These are phyloP conservation scores for Apiotrichum mycotoxinovorans DNA, from an alignment of 1,284 basidiomycete species.

Conservation along the genomic window DNA sequence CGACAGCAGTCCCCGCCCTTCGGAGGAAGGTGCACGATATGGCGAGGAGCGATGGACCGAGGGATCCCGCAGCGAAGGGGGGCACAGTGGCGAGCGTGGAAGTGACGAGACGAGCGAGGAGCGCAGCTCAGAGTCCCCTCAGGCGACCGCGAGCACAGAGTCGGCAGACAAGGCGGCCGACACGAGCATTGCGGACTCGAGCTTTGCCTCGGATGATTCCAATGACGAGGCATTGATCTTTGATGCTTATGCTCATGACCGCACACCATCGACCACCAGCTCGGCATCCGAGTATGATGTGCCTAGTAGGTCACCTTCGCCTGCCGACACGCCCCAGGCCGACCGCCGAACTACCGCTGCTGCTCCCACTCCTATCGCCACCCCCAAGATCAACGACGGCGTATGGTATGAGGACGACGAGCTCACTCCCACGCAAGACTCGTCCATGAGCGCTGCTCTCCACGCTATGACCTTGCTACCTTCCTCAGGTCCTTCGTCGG, in stretches of 20 bases:
- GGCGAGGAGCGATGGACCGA: neutral
- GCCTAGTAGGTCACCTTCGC: conserved; percentile 30
- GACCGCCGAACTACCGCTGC: conserved; percentile 24
- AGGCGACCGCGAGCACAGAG: conserved; percentile 8
- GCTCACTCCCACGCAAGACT: conserved; percentile 45
- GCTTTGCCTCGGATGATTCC: conserved; percentile 48
- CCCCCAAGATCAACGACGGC: conserved; percentile 16
- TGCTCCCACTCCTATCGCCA: conserved; percentile 18
- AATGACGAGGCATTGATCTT: conserved; percentile 75
- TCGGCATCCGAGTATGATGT: conserved; percentile 53
- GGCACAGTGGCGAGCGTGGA: conserved; percentile 14
- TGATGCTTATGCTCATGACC: conserved; percentile 64
- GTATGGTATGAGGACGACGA: conserved; percentile 39
- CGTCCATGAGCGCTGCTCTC: conserved; percentile 17
- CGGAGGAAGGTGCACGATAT: conserved; percentile 5
- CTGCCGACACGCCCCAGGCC: conserved; percentile 17
- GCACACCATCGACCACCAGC: conserved; percentile 21
- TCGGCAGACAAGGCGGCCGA: conserved; percentile 12
- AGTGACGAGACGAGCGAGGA: conserved; percentile 21
- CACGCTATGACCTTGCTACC: conserved; percentile 13
- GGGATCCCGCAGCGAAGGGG: neutral
- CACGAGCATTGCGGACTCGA: conserved; percentile 10
- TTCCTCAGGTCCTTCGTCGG: conserved; percentile 2
- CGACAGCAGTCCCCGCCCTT: neutral
- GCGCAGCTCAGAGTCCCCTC: conserved; percentile 22